Base-by-base conservation (phyloP, 1,139 yeast genomes). In the Scheffersomyces illinoinensis region DNA sequence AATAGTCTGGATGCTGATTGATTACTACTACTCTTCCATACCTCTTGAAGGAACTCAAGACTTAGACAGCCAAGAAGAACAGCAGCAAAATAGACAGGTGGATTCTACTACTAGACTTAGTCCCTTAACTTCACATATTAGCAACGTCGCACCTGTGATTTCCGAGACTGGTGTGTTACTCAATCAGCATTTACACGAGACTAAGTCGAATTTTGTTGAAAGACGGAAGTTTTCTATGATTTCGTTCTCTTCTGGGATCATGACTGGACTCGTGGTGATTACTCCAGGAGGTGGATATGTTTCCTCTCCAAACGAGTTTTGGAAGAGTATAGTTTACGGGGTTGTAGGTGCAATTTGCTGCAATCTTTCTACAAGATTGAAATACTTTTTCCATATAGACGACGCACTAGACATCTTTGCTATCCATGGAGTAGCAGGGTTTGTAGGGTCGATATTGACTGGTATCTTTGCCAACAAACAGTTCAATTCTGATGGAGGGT, bases 281-380 rank as follows among this genome's bases (percentile, higher is more conserved):
- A 80, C 85, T 0, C 84, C 85, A 1, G 83, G 75, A 5, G 84
- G 85, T 12, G 85, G 85, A 0, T 81, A 75, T 61, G 68, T 78
- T 12, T 69, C 81, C 2, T 71, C 79, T 2, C 69, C 75, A 1
- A 66, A 71, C 4, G 81, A 76, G 26, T 75, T 77, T 54, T 81
- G 84, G 84, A 80, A 79, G 62, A 66, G 77, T 17, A 70, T 80
- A 49, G 75, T 79, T 0, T 78, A 73, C 64, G 84, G 84, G 0
- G 68, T 73, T 0, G 64, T 78, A 10, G 84, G 84, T 1, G 82
- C 81, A 0, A 56, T 71, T 3, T 52, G 70, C 1, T 75, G 81
- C 52, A 80, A 81, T 61, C 64, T 79, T 33, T 71, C 82, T 2
- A 81, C 85, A 0, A 65, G 83, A 55, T 66, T 80, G 58, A 81